Percentiles rank a stretch among this genome's conserved stretches.
These are phyloP conservation scores for Candida neerlandica DNA, from an alignment of 1,139 yeast genomes.

Conservation along the genomic window DNA sequence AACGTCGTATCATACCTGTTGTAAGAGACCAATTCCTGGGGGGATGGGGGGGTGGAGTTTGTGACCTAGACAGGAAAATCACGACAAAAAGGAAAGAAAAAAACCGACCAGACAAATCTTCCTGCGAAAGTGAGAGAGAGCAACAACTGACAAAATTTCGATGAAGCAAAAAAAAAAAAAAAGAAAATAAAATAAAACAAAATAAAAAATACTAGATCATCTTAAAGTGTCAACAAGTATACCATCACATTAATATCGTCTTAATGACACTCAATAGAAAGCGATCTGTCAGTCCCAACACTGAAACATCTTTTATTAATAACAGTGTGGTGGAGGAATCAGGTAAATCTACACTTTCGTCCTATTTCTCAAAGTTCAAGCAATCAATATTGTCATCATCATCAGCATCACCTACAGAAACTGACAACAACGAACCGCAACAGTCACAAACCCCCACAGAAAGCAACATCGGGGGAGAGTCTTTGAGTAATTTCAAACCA, in stretches of 20 bases:
- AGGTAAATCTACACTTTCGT: neutral
- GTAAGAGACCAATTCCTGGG: neutral
- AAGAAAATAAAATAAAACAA: neutral
- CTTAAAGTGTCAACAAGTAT: neutral
- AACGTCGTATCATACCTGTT: neutral
- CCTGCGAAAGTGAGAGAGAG: neutral
- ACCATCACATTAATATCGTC: neutral
- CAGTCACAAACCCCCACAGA: conserved; percentile 4
- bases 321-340: neutral
- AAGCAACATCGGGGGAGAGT: conserved; percentile 16
- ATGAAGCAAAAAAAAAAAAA: neutral
- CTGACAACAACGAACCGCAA: conserved; percentile 2
- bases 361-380: conserved; percentile 5
- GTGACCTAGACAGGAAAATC: neutral
- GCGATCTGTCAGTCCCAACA: conserved; percentile 21
- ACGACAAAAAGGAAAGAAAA: conserved; percentile 1
- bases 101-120: conserved; percentile 11
- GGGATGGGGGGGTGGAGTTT: neutral
- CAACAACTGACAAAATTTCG: neutral
- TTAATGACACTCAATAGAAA: conserved; percentile 7
- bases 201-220: neutral
- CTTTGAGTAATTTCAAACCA: conserved; percentile 23
- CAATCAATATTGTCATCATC: conserved; percentile 3
- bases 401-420: neutral
- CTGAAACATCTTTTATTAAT: conserved; percentile 7